Evolutionary conservation across 1,284 basidiomycete genomes (phyloP), one percentile per base, ranked within the genome.

Genomic region (Anthracocystis setariae): DNA sequence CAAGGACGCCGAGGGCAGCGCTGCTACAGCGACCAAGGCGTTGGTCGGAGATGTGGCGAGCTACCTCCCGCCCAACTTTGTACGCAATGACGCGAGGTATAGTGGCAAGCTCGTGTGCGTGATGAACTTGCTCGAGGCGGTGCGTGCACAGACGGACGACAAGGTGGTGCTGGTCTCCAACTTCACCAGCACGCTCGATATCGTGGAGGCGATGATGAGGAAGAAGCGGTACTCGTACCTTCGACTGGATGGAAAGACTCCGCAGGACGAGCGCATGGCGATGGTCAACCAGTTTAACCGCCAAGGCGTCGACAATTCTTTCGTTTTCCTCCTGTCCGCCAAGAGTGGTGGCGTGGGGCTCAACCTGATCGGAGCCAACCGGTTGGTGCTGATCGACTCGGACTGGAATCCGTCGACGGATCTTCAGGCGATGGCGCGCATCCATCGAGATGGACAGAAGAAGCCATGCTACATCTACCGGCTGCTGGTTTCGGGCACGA

Each of bases 281-380:
- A 65, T 77, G 44, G 73, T 80, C 32, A 70, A 74, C n/a, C 70
- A 62, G 23, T 81, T 82, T 62, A 78, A 81, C 42, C 67, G 64
- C 38, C 45, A 56, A 15, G 42, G 56, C 10, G 53, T 47, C 20
- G 47, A 66, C 12, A 47, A 43, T 10, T 51, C 40, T 21, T 86
- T 97, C 79, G 88, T 98, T 44, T 98, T 99, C 85, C 85, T 99
- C 51, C 87, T 99, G 17, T 94, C 92, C 83, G 94, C 92, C 73
- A 98, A 98, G 84, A 94, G 96, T 37, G 95, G 95, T 64, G 95
- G 95, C 76, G 97, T 94, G 76, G 94, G 96, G 80, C 95, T 98
- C 86, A 98, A 98, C 82, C 87, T 98, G 68, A 97, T 98, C 78
- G 95, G 95, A 8, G 95, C 95, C 3, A 98, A 98, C 82, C 89